Percentiles rank a stretch among this genome's conserved stretches.
Evolutionary conservation across 2,329 filamentous ascomycete species (phyloP).

Genomic region (Tolypocladium capitatum): DNA sequence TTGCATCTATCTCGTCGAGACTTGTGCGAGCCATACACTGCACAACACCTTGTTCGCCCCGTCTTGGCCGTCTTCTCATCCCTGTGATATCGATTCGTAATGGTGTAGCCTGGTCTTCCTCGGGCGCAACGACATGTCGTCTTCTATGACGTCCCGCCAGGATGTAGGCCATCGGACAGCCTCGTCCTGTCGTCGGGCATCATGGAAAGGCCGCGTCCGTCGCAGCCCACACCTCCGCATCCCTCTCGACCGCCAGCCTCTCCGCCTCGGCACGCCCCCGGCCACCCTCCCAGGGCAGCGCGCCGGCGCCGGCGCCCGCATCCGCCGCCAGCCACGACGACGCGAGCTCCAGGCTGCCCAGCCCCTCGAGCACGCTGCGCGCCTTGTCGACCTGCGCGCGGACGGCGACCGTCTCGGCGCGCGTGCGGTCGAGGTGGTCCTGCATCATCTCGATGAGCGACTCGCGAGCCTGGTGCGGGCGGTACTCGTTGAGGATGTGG

Average conservation of each 20-base stretch:
- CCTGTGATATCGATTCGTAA: not conserved
- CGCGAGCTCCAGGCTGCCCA: constrained; percentile 38
- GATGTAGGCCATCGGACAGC: too few species aligned
- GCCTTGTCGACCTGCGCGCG: constrained; percentile 58
- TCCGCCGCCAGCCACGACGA: constrained; percentile 2
- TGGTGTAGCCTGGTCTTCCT: not conserved
- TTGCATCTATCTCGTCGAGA: not conserved
- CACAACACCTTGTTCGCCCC: not conserved
- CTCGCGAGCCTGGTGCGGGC: constrained; percentile 84
- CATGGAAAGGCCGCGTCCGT: constrained; percentile 28
- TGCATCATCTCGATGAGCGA: constrained; percentile 81
- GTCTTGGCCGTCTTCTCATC: not conserved
- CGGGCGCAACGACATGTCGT: not conserved
- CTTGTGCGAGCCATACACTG: not conserved
- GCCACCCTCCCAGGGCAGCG: constrained; percentile 2
- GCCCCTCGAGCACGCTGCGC: constrained; percentile 55
- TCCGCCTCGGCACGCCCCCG: constrained; percentile 7
- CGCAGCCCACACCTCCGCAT: constrained; percentile 27
- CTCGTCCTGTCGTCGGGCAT: too few species aligned
- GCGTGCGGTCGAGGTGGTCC: constrained; percentile 60
- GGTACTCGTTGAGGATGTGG: constrained; percentile 85
- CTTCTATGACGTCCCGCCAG: not conserved
- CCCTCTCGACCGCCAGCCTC: constrained; percentile 10
- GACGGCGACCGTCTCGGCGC: constrained; percentile 59
- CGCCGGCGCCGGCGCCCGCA: constrained; percentile 7